These are phyloP conservation scores for Rhinocladiella similis DNA, from an alignment of 2,329 filamentous ascomycete species.

Conservation along the genomic window DNA sequence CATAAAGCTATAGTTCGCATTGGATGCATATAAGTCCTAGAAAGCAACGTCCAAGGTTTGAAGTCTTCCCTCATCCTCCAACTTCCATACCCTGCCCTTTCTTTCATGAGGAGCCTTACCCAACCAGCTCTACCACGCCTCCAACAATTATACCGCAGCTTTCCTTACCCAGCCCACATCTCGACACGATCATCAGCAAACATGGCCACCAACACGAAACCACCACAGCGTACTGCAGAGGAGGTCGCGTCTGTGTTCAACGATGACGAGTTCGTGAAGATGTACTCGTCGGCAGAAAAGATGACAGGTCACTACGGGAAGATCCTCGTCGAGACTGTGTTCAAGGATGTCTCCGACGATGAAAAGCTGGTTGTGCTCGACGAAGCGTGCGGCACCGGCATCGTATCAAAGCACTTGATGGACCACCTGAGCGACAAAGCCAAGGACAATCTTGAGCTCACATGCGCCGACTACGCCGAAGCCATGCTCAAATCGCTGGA, in stretches of 20 bases:
- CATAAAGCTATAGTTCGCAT: too few relatives aligned
- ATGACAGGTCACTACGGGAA: constrained; percentile 35
- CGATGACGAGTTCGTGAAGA: constrained; percentile 6
- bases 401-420: constrained; percentile 50
- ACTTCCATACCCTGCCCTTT: not conserved
- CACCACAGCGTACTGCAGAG: not conserved
- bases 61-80: not conserved
- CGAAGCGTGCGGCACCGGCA: constrained; percentile 55
- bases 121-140: not conserved
- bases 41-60: not conserved
- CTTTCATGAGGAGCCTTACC: not conserved
- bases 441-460: constrained; percentile 46
- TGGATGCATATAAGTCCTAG: not conserved
- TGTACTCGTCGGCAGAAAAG: constrained; percentile 30
- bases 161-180: not conserved
- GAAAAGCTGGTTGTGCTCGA: constrained; percentile 47
- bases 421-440: constrained; percentile 39
- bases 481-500: constrained; percentile 45
- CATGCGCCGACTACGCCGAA: constrained; percentile 52
- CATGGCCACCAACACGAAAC: not conserved
- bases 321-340: constrained; percentile 33
- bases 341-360: constrained; percentile 25
- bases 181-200: not conserved
- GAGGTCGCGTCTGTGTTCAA: constrained; percentile 7
- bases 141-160: not conserved